Percentiles rank a stretch among this genome's conserved stretches.
phyloP scores from a whole-genome alignment of 805 yeast species.

The Nakazawaea ishiwadae region DNA sequence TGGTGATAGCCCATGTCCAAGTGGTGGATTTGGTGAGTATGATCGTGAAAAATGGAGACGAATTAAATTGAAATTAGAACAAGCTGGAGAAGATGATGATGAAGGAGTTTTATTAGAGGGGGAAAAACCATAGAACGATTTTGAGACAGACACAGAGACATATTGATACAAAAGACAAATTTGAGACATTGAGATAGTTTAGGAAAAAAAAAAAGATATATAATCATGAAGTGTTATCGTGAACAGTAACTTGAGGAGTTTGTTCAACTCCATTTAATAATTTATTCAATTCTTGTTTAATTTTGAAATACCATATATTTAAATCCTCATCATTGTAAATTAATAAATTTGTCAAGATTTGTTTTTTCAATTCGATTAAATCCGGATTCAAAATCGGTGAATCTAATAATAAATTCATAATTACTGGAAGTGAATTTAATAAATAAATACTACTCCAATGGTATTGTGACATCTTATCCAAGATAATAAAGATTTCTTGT shows the following conservation, averaged over 20 bases:
- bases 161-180: too few species aligned
- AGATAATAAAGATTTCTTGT: neutral
- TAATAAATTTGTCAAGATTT: conserved; percentile 2
- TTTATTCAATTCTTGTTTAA: neutral
- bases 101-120: too few species aligned
- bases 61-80: conserved; percentile 27
- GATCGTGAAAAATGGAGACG: conserved; percentile 65
- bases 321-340: neutral
- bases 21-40: conserved; percentile 58
- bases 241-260: conserved; percentile 3
- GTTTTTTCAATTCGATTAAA: neutral
- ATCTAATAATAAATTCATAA: conserved; percentile 9
- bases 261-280: neutral
- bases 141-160: too few species aligned
- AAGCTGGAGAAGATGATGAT: neutral
- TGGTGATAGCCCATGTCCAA: conserved; percentile 36
- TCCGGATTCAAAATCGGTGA: neutral
- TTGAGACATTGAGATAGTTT: too few species aligned
- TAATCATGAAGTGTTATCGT: neutral
- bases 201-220: too few species aligned
- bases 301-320: neutral
- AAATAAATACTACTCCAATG: conserved; percentile 2
- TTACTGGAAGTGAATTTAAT: neutral
- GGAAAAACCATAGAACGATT: too few species aligned
- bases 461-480: neutral